A percentile compares a stretch with the other conserved stretches of the same genome.
Conservation (phyloP, 495 filamentous ascomycete species). For the Apiosordaria backusii region DNA sequence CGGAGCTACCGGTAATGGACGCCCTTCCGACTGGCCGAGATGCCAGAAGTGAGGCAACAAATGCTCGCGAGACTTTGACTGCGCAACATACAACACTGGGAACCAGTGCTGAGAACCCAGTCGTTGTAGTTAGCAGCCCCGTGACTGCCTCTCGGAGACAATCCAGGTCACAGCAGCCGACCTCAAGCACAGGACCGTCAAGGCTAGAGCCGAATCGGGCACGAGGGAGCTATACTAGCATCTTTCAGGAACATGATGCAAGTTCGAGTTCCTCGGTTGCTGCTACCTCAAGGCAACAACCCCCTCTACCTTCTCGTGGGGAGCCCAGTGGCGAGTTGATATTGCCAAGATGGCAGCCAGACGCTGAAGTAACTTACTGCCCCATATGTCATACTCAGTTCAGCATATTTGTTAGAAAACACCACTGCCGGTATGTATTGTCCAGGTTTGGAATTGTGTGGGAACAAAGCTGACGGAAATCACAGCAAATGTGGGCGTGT, state of each 20-base stretch:
- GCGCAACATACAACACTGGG: neutral
- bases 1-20: neutral
- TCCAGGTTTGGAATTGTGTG: neutral
- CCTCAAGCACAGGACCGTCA: neutral
- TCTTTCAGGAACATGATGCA: neutral
- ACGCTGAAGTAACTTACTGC: slow-evolving; percentile 71
- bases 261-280: neutral
- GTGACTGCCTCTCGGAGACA: neutral
- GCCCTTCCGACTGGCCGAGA: too few relatives aligned
- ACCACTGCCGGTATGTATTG: slow-evolving; percentile 71
- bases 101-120: neutral
- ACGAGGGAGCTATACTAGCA: neutral
- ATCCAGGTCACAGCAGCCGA: neutral
- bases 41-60: neutral
- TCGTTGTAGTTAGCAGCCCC: neutral
- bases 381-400: slow-evolving; percentile 78
- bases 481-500: slow-evolving; percentile 88
- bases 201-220: neutral
- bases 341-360: slow-evolving; percentile 81
- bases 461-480: slow-evolving; percentile 5
- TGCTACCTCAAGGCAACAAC: neutral
- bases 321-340: slow-evolving; percentile 31
- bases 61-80: neutral
- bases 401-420: slow-evolving; percentile 82
- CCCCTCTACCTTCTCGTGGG: slow-evolving; percentile 3